Percentiles rank a stretch among this genome's conserved stretches.
These are phyloP conservation scores for Herpetospermum pedunculosum DNA, from an alignment of 306 rosid species.

Conservation along the genomic window DNA sequence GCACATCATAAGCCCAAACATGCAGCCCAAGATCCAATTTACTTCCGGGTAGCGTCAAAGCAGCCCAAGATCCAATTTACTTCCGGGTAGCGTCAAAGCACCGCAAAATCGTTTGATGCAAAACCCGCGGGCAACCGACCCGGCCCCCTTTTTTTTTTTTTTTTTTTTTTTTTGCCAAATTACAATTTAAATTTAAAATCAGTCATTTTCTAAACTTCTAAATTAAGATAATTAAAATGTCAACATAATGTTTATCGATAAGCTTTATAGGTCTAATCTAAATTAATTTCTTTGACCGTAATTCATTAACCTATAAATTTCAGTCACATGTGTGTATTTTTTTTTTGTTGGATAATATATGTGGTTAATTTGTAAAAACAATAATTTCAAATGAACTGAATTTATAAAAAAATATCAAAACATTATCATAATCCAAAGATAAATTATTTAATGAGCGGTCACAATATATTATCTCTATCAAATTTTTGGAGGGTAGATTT, in stretches of 20 bases:
- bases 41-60: constrained; percentile 5
- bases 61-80: background rate
- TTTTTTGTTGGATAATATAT: background rate
- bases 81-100: constrained; percentile 6
- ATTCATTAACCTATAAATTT: background rate
- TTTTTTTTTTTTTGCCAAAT: background rate
- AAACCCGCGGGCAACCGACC: background rate
- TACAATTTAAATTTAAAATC: background rate
- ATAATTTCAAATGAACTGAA: too few species aligned
- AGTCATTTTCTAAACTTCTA: background rate
- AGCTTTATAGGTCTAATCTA: background rate
- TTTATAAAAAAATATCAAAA: too few species aligned
- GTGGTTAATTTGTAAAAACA: background rate
- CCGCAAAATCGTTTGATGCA: background rate
- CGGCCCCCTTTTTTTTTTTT: background rate
- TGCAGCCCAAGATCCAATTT: background rate
- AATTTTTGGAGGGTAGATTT: too few species aligned
- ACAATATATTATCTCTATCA: too few species aligned
- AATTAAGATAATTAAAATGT: background rate
- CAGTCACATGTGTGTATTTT: background rate
- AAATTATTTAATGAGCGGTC: too few species aligned
- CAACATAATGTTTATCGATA: background rate
- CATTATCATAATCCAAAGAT: too few species aligned
- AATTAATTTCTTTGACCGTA: background rate
- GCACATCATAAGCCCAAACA: background rate